Conservation (phyloP, 208 protist genomes). For the Novymonas esmeraldas region DNA sequence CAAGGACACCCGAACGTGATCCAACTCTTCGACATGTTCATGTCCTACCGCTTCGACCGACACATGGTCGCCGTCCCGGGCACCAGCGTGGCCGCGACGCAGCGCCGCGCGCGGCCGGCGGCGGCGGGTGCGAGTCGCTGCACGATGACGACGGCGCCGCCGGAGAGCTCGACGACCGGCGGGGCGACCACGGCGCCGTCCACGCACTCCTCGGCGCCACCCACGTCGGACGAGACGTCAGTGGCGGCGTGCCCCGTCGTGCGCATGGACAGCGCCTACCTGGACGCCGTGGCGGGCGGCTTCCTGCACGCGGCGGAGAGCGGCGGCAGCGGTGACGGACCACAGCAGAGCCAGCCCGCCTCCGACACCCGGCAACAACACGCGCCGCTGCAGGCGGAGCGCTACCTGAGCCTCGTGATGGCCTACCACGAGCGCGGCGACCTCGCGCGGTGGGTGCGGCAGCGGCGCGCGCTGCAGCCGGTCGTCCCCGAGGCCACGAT, state of each 20-base stretch:
- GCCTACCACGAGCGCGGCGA: conserved; percentile 64
- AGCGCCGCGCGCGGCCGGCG: neutral
- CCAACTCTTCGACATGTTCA: conserved; percentile 79
- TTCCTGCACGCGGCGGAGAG: neutral
- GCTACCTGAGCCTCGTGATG: conserved; percentile 69
- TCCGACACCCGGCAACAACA: too few species aligned
- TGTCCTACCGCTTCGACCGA: conserved; percentile 62
- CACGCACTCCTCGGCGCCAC: too few species aligned
- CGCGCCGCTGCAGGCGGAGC: conserved; percentile 39
- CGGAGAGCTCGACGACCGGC: neutral
- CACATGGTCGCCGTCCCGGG: conserved; percentile 16
- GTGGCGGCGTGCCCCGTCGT: neutral
- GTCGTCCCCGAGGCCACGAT: conserved; percentile 50
- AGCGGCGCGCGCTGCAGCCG: conserved; percentile 37
- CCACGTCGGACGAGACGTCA: conserved; percentile 3
- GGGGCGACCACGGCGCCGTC: neutral
- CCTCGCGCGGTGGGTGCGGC: conserved; percentile 49
- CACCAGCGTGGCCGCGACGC: neutral
- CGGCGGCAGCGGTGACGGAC: too few species aligned
- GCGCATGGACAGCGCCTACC: conserved; percentile 20
- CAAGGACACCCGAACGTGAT: conserved; percentile 81
- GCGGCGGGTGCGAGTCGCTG: neutral
- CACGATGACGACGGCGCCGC: conserved; percentile 2
- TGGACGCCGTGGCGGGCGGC: conserved; percentile 16
- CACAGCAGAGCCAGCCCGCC: too few species aligned